These are phyloP conservation scores for Claviceps quebecensis DNA, from an alignment of 2,329 filamentous ascomycete genomes.

Conservation along the genomic window DNA sequence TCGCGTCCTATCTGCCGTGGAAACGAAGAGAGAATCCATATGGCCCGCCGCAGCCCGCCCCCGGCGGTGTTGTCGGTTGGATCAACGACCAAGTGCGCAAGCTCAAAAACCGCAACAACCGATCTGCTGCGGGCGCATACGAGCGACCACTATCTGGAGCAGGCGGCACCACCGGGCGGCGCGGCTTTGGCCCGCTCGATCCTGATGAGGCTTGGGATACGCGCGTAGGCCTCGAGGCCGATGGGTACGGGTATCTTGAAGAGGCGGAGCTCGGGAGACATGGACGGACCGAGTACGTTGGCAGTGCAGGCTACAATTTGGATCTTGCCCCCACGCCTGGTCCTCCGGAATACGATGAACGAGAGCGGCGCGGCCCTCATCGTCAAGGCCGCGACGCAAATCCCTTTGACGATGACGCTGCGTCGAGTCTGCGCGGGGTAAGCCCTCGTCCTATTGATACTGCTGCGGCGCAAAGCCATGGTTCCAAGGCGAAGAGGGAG, in stretches of 20 bases:
- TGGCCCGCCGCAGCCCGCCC: constrained; percentile 37
- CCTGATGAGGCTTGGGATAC: constrained; percentile 81
- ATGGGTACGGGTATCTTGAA: constrained; percentile 58
- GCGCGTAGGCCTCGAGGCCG: constrained; percentile 60
- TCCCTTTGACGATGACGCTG: constrained; percentile 59
- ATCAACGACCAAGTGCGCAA: constrained; percentile 50
- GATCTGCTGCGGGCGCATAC: constrained; percentile 57
- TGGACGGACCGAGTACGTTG: constrained; percentile 18
- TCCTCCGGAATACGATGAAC: constrained; percentile 16
- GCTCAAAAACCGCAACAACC: constrained; percentile 51
- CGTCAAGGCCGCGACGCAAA: constrained; percentile 34
- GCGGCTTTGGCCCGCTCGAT: constrained; percentile 56
- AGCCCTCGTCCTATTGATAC: constrained; percentile 61
- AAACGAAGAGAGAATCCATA: constrained; percentile 31
- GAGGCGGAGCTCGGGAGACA: constrained; percentile 55
- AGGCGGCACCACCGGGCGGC: constrained; percentile 26
- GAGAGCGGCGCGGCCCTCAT: constrained; percentile 14
- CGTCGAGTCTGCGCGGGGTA: constrained; percentile 53
- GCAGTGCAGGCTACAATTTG: constrained; percentile 33
- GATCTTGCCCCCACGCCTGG: constrained; percentile 28
- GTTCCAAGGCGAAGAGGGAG: constrained; percentile 15
- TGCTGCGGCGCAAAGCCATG: constrained; percentile 15
- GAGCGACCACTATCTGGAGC: constrained; percentile 39
- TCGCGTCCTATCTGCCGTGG: constrained; percentile 62
- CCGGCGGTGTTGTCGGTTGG: constrained; percentile 58